Percentiles rank a stretch among this genome's conserved stretches.
Conservation (phyloP, 306 rosid genomes). For the Corylus avellana region DNA sequence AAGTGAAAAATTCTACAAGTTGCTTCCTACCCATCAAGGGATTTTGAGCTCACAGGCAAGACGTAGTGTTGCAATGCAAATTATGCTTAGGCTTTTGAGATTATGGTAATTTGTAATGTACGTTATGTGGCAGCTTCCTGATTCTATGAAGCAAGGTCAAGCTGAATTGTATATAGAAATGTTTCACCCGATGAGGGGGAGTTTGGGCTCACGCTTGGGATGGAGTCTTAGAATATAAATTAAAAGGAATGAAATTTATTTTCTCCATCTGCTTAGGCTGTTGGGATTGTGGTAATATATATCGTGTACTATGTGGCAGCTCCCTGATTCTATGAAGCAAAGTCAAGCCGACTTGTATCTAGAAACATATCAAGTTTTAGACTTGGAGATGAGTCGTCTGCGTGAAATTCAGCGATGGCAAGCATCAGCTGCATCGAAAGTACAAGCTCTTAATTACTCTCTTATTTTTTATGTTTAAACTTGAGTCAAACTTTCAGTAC, state of each 20-base stretch:
- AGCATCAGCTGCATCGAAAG: conserved; percentile 93
- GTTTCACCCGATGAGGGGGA: conserved; percentile 10
- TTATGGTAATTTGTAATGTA: background rate
- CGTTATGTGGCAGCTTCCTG: conserved; percentile 69
- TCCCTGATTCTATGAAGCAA: conserved; percentile 99
- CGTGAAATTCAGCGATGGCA: conserved; percentile 99
- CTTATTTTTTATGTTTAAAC: conserved; percentile 16
- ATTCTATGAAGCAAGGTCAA: conserved; percentile 98
- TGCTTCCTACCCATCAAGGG: background rate
- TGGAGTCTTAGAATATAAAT: background rate
- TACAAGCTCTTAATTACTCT: conserved; percentile 23
- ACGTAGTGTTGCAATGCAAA: no score
- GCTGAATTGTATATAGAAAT: conserved; percentile 90
- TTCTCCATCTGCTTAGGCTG: conserved; percentile 9
- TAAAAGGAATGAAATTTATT: background rate
- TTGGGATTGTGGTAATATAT: conserved; percentile 16
- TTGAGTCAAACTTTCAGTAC: conserved; percentile 19
- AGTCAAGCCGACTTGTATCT: conserved; percentile 96
- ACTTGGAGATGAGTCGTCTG: conserved; percentile 97
- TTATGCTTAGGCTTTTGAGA: background rate
- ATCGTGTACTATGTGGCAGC: conserved; percentile 46
- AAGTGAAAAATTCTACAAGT: background rate
- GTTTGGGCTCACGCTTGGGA: background rate
- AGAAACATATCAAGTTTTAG: conserved; percentile 97
- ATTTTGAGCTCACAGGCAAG: background rate